Percentiles rank a stretch among this genome's conserved stretches.
These are phyloP conservation scores for Triticum urartu DNA, from an alignment of 176 grass and related monocot genomes.

Conservation along the genomic window DNA sequence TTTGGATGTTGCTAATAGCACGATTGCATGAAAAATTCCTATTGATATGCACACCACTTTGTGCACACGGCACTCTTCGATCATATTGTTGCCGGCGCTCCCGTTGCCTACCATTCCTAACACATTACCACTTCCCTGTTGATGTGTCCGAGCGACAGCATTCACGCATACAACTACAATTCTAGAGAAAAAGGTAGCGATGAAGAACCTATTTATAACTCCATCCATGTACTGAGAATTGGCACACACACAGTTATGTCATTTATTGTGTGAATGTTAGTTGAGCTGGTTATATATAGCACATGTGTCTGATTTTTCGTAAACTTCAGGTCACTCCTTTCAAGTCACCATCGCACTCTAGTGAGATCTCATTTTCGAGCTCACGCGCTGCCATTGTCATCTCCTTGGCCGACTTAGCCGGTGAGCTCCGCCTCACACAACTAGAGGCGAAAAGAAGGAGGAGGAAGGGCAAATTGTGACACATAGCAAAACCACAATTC, in stretches of 20 bases:
- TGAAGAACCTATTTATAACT: not conserved
- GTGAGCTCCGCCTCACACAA: too few relatives aligned
- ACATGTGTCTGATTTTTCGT: too few relatives aligned
- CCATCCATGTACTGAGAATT: not conserved
- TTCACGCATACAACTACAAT: not conserved
- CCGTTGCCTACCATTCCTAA: not conserved
- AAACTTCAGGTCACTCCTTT: too few relatives aligned
- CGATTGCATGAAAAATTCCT: accelerated
- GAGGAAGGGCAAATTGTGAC: too few relatives aligned
- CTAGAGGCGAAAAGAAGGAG: too few relatives aligned
- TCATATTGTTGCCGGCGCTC: accelerated
- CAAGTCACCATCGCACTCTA: too few relatives aligned
- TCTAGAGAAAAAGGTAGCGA: not conserved
- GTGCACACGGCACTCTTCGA: not conserved
- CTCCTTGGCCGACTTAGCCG: too few relatives aligned
- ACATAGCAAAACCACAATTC: too few relatives aligned
- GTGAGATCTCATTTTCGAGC: too few relatives aligned
- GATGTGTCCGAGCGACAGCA: not conserved
- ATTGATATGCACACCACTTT: not conserved
- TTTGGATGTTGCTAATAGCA: not conserved
- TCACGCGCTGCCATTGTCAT: too few relatives aligned
- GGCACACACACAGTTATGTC: not conserved
- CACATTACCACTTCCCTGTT: not conserved
- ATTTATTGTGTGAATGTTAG: too few relatives aligned
- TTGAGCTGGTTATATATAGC: too few relatives aligned